Evolutionary conservation across 768 basidiomycete genomes (phyloP).

Genomic region (Phylloporus sp.): DNA sequence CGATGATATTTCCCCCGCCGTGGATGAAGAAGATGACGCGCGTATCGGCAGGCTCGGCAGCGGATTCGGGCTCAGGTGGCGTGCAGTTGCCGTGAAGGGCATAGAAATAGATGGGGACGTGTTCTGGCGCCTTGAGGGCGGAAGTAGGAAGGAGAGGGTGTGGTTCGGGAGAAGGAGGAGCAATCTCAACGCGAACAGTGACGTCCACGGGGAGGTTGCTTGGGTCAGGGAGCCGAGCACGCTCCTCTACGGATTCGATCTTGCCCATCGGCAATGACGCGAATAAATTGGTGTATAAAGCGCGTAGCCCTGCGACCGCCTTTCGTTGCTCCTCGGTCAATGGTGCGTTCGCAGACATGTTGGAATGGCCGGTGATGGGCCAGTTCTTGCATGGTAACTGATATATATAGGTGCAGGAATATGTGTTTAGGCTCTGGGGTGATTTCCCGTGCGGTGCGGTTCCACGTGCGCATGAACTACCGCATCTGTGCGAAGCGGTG

Average conservation of each 20-base stretch:
- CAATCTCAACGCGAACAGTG: slow-evolving; percentile 13
- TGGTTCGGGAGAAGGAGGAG: slow-evolving; percentile 6
- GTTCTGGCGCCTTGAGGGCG: slow-evolving; percentile 13
- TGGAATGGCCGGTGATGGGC: background rate
- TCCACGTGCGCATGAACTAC: too few relatives aligned
- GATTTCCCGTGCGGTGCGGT: too few relatives aligned
- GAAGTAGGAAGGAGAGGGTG: background rate
- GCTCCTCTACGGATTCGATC: slow-evolving; percentile 14
- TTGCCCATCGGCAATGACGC: background rate
- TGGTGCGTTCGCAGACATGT: slow-evolving; percentile 2
- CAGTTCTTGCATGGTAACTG: background rate
- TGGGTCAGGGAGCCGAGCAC: slow-evolving; percentile 1
- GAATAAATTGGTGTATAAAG: fast-evolving
- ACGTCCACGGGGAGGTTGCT: slow-evolving; percentile 10
- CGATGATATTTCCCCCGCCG: slow-evolving; percentile 17
- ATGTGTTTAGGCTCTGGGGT: too few relatives aligned
- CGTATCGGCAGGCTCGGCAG: background rate
- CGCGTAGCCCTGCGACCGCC: slow-evolving; percentile 3
- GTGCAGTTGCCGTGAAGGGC: background rate
- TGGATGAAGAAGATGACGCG: slow-evolving; percentile 24
- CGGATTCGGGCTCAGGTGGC: background rate
- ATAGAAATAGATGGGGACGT: slow-evolving; percentile 21
- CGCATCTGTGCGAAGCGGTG: too few relatives aligned
- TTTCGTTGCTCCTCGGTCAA: slow-evolving; percentile 14
- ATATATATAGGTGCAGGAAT: too few relatives aligned